phyloP scores from a whole-genome alignment of 306 rosid species.

The Quercus rubra region DNA sequence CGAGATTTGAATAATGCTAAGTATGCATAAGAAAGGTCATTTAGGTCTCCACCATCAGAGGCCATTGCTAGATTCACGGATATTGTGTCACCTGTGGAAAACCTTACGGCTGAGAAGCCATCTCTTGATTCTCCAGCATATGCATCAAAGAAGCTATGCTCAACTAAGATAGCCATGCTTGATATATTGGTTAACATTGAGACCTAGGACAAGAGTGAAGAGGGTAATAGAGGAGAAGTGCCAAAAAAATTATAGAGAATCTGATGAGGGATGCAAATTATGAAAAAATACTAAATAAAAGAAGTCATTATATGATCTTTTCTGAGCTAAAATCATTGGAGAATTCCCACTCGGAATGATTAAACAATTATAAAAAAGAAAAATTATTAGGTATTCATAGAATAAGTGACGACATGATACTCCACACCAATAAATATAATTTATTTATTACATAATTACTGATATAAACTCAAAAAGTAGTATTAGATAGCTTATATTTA shows the following conservation, averaged over 20 bases:
- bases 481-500: no score
- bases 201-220: conserved; percentile 32
- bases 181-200: conserved; percentile 53
- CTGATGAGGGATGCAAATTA: background rate
- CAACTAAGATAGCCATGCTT: conserved; percentile 53
- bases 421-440: no score
- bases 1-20: conserved; percentile 51
- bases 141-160: conserved; percentile 61
- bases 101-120: conserved; percentile 46
- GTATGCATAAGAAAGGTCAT: conserved; percentile 56
- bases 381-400: no score
- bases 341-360: background rate
- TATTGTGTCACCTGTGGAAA: conserved; percentile 55
- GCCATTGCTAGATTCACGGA: conserved; percentile 37
- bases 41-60: conserved; percentile 16
- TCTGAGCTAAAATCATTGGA: background rate
- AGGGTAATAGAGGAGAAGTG: background rate
- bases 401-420: no score
- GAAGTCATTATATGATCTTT: background rate
- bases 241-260: no score
- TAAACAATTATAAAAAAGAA: no score
- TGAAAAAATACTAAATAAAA: background rate
- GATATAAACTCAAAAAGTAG: no score
- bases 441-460: no score
- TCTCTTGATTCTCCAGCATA: conserved; percentile 76